phyloP scores from a whole-genome alignment of 2,329 filamentous ascomycete species.

The Cytospora paraplurivora region DNA sequence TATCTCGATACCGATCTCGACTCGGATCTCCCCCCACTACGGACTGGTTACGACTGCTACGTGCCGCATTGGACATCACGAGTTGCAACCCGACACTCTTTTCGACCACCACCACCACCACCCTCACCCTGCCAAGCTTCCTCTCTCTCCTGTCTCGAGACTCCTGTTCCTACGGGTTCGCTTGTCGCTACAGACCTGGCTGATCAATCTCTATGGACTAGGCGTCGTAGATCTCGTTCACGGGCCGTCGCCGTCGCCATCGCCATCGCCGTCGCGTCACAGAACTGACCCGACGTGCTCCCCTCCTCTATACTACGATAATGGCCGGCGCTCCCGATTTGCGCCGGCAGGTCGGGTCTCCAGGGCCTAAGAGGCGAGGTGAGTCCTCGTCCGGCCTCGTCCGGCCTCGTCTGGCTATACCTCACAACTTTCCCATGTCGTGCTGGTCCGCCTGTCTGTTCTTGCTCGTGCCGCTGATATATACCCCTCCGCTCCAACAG shows the following conservation, averaged over 20 bases:
- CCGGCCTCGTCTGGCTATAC: conserved; percentile 17
- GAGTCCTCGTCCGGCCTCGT: conserved; percentile 36
- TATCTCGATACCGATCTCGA: background rate
- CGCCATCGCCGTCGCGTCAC: conserved; percentile 20
- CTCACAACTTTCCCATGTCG: conserved; percentile 19
- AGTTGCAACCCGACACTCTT: background rate
- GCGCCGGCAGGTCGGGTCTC: conserved; percentile 57
- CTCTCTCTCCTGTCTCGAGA: background rate
- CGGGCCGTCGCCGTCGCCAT: conserved; percentile 32
- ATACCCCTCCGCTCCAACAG: conserved; percentile 37
- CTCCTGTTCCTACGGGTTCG: background rate
- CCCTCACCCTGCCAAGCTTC: background rate
- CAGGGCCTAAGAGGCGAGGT: conserved; percentile 59
- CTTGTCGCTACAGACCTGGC: conserved; percentile 8
- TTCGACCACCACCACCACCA: background rate
- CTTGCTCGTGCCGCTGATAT: conserved; percentile 26
- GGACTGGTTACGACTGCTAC: background rate
- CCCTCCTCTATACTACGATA: conserved; percentile 26
- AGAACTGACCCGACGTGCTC: conserved; percentile 52
- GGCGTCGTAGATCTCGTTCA: conserved; percentile 48
- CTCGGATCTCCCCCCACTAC: background rate
- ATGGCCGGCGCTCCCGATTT: conserved; percentile 42
- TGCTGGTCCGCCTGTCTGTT: background rate
- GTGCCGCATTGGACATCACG: background rate
- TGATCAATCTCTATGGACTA: conserved; percentile 35